Evolutionary conservation across 192 early-diverging fungal species (phyloP).

Genomic region (Coemansia erecta): DNA sequence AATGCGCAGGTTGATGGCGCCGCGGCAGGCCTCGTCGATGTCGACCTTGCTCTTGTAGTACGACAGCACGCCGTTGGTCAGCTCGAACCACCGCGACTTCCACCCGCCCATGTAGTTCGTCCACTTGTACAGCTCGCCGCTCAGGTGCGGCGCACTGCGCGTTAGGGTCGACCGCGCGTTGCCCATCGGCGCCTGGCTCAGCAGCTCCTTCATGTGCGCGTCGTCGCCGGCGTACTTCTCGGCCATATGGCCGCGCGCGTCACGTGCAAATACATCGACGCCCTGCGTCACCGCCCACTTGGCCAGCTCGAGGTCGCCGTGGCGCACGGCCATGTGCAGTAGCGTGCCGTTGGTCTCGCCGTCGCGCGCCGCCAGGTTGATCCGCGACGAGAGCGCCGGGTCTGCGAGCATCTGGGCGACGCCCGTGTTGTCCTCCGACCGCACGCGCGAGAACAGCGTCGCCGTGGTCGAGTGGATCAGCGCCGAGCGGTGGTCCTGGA

Average conservation of each 20-base stretch:
- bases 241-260: constrained; percentile 60
- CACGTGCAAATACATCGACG: constrained; percentile 69
- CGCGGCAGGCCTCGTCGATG: constrained; percentile 72
- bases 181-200: constrained; percentile 55
- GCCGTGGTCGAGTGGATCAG: constrained; percentile 53
- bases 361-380: constrained; percentile 72
- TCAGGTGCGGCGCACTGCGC: constrained; percentile 59
- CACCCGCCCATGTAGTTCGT: constrained; percentile 84
- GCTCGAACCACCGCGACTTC: constrained; percentile 76
- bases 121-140: constrained; percentile 71
- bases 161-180: constrained; percentile 53
- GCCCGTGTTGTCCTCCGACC: constrained; percentile 30
- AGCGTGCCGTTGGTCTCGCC: constrained; percentile 61
- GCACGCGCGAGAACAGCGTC: constrained; percentile 55
- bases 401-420: constrained; percentile 54
- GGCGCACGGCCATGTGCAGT: constrained; percentile 66
- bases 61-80: constrained; percentile 75
- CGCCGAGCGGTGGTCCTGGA: constrained; percentile 61
- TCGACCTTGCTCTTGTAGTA: constrained; percentile 81
- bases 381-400: constrained; percentile 54
- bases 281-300: constrained; percentile 71
- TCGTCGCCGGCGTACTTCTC: constrained; percentile 47
- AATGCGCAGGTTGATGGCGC: constrained; percentile 73
- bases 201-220: constrained; percentile 54
- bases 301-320: constrained; percentile 64